A percentile compares a stretch with the other conserved stretches of the same genome.
These are phyloP conservation scores for Telfairia occidentalis DNA, from an alignment of 331 rosid genomes.

Conservation along the genomic window DNA sequence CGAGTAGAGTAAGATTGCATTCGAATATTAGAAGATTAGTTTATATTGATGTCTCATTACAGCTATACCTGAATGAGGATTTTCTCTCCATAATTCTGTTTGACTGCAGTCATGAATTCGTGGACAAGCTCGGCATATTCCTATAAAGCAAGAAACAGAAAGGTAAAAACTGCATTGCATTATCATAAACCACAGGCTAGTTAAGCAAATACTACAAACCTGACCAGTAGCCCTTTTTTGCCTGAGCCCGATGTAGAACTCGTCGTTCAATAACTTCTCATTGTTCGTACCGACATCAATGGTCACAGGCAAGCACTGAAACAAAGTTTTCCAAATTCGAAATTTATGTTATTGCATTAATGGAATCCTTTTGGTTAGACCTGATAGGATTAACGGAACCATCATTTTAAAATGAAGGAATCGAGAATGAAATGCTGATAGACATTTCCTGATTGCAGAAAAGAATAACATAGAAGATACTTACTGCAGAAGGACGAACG, in stretches of 20 bases:
- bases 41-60: slow-evolving; percentile 10
- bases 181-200: slow-evolving; percentile 1
- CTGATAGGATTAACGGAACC: background rate
- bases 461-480: slow-evolving; percentile 20
- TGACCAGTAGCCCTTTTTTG: slow-evolving; percentile 84
- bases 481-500: slow-evolving; percentile 85
- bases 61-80: slow-evolving; percentile 74
- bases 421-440: background rate
- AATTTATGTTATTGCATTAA: background rate
- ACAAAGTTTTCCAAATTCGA: background rate
- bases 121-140: slow-evolving; percentile 75
- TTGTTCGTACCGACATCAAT: slow-evolving; percentile 98
- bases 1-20: background rate
- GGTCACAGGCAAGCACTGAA: slow-evolving; percentile 93
- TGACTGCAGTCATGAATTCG: slow-evolving; percentile 82
- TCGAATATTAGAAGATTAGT: background rate
- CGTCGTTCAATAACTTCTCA: slow-evolving; percentile 63
- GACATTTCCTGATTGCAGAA: background rate
- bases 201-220: slow-evolving; percentile 30
- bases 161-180: background rate
- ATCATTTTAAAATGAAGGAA: background rate
- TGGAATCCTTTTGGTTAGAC: background rate
- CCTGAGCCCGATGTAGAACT: slow-evolving; percentile 87
- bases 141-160: slow-evolving; percentile 27
- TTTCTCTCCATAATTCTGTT: slow-evolving; percentile 84